These are phyloP conservation scores for Neoboletus brunneissimus DNA, from an alignment of 768 basidiomycete genomes.

Conservation along the genomic window DNA sequence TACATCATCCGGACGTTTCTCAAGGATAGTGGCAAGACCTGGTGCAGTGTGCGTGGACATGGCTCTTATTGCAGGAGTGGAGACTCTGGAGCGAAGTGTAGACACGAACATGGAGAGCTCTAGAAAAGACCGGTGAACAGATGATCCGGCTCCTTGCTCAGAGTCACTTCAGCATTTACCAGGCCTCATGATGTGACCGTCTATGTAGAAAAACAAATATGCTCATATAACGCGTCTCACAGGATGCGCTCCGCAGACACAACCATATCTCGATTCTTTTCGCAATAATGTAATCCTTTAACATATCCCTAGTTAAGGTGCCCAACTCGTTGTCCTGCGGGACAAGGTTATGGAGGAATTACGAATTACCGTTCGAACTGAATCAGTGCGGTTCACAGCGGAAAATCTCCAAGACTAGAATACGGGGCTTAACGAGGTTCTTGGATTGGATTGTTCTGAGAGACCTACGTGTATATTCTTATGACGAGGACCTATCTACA, in stretches of 20 bases:
- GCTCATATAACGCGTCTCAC: constrained; percentile 1
- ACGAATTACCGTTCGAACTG: not conserved
- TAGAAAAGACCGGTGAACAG: not conserved
- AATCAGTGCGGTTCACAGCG: not conserved
- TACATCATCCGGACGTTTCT: constrained; percentile 78
- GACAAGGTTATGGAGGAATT: not conserved
- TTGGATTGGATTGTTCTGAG: not conserved
- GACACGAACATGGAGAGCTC: constrained; percentile 19
- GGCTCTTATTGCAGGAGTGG: constrained; percentile 17
- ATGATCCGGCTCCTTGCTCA: constrained; percentile 2
- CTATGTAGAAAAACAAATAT: not conserved
- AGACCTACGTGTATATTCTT: not conserved
- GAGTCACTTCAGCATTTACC: not conserved
- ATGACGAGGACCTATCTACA: constrained; percentile 1
- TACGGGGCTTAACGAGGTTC: not conserved
- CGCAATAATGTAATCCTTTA: not conserved
- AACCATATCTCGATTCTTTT: not conserved
- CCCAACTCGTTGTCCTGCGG: not conserved
- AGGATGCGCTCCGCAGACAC: not conserved
- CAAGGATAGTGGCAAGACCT: constrained; percentile 53
- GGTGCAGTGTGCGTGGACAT: constrained; percentile 35
- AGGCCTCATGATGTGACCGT: constrained; percentile 6
- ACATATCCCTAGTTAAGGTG: not conserved
- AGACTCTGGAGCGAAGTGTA: constrained; percentile 12
- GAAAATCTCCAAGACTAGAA: not conserved